Conservation (phyloP, 192 early-diverging fungal species). For the Gamsiella multidivaricata region DNA sequence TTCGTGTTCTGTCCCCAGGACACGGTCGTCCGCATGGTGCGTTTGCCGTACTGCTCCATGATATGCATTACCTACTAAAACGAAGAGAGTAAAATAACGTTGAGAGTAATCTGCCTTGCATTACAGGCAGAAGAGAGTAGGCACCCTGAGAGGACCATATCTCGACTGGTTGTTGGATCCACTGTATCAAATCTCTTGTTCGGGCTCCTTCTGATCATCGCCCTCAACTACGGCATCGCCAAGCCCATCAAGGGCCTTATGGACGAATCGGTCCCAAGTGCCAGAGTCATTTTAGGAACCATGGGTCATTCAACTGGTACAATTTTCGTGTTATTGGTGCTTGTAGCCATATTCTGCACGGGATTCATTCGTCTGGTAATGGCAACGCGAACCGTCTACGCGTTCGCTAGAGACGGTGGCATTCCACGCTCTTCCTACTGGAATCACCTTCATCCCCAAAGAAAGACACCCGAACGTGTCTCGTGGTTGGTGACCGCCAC, state of each 20-base stretch:
- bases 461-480: constrained; percentile 36
- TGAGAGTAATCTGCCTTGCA: background rate
- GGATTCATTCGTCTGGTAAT: constrained; percentile 28
- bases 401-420: constrained; percentile 36
- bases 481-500: constrained; percentile 29
- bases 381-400: constrained; percentile 24
- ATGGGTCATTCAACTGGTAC: constrained; percentile 8
- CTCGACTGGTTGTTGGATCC: constrained; percentile 14
- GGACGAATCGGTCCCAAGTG: constrained; percentile 25
- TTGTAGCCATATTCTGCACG: constrained; percentile 23
- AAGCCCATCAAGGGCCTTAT: constrained; percentile 46
- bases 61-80: background rate
- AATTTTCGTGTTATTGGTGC: constrained; percentile 12
- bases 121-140: constrained; percentile 37
- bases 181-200: constrained; percentile 2
- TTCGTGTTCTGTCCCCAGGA: constrained; percentile 51
- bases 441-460: constrained; percentile 32
- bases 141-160: constrained; percentile 12
- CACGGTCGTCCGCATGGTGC: constrained; percentile 33
- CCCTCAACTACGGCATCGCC: constrained; percentile 24
- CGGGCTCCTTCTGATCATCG: constrained; percentile 26
- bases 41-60: background rate
- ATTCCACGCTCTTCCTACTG: constrained; percentile 41
- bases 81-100: background rate
- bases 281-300: constrained; percentile 10